phyloP scores from a whole-genome alignment of 495 filamentous ascomycete genomes.

The Daldinia decipiens region DNA sequence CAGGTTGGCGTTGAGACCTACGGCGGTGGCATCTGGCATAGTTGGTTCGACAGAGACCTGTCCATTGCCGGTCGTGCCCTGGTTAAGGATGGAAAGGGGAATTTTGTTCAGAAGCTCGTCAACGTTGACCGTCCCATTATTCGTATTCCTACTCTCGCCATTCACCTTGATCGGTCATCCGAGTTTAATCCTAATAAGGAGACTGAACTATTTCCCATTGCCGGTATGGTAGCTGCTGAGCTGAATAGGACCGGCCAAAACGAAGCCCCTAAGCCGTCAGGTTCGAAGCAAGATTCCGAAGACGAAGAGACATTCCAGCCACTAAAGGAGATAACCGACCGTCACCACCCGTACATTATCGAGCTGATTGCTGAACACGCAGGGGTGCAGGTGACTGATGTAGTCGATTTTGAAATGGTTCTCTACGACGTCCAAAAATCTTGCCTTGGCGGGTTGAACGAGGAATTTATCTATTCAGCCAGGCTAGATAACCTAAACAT shows the following conservation, averaged over 20 bases:
- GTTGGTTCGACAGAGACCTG: constrained; percentile 95
- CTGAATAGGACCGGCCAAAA: constrained; percentile 75
- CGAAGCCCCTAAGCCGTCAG: constrained; percentile 45
- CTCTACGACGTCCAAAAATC: constrained; percentile 95
- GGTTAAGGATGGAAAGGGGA: constrained; percentile 76
- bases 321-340: constrained; percentile 77
- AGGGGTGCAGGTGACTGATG: constrained; percentile 70
- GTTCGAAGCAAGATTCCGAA: constrained; percentile 49
- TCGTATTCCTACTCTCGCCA: constrained; percentile 89
- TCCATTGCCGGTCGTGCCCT: constrained; percentile 90
- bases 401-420: constrained; percentile 94
- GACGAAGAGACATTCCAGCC: constrained; percentile 71
- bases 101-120: constrained; percentile 84
- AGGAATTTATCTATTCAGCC: constrained; percentile 93
- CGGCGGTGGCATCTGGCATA: constrained; percentile 85
- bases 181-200: constrained; percentile 96
- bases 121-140: constrained; percentile 92
- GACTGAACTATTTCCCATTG: constrained; percentile 92
- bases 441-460: constrained; percentile 86
- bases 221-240: constrained; percentile 85
- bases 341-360: constrained; percentile 89
- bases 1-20: constrained; percentile 98
- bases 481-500: constrained; percentile 95
- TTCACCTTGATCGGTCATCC: constrained; percentile 88
- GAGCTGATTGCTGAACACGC: constrained; percentile 85